Conservation (phyloP, 108 stramenopile species). For the Pseudonitzschia multiseries region DNA sequence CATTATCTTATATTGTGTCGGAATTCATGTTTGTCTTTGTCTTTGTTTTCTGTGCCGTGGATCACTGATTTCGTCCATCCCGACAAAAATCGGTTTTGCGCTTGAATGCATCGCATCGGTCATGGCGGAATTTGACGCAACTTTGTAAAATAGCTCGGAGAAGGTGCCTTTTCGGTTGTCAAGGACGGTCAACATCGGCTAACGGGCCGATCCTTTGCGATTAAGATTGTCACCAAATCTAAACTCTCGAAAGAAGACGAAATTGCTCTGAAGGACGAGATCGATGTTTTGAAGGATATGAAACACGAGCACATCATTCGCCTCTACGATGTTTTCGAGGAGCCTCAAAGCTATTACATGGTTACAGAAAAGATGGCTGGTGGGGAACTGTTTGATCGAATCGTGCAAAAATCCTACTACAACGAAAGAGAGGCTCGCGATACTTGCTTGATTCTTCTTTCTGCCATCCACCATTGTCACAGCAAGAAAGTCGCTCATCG, state of each 20-base stretch:
- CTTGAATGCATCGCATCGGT: too few species aligned
- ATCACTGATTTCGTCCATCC: too few species aligned
- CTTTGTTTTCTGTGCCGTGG: too few species aligned
- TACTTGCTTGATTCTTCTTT: constrained; percentile 65
- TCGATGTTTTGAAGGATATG: constrained; percentile 57
- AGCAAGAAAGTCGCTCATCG: constrained; percentile 76
- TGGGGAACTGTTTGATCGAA: constrained; percentile 92
- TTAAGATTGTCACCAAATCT: constrained; percentile 82
- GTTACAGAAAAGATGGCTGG: constrained; percentile 89
- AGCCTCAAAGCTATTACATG: constrained; percentile 79
- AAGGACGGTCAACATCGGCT: constrained; percentile 54
- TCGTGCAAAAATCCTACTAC: constrained; percentile 86
- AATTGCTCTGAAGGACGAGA: constrained; percentile 79
- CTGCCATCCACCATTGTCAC: constrained; percentile 87
- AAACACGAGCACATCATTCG: constrained; percentile 70
- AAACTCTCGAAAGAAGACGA: constrained; percentile 85
- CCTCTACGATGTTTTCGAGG: constrained; percentile 91
- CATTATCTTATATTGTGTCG: too few species aligned
- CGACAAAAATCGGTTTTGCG: too few species aligned
- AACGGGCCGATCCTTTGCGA: constrained; percentile 63
- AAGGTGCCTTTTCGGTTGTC: constrained; percentile 82
- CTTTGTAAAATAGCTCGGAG: constrained; percentile 73
- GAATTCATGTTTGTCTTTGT: too few species aligned
- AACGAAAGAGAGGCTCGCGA: constrained; percentile 83
- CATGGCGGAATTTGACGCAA: not conserved